phyloP scores from a whole-genome alignment of 495 filamentous ascomycete genomes.

The Wilcoxina mikolae region DNA sequence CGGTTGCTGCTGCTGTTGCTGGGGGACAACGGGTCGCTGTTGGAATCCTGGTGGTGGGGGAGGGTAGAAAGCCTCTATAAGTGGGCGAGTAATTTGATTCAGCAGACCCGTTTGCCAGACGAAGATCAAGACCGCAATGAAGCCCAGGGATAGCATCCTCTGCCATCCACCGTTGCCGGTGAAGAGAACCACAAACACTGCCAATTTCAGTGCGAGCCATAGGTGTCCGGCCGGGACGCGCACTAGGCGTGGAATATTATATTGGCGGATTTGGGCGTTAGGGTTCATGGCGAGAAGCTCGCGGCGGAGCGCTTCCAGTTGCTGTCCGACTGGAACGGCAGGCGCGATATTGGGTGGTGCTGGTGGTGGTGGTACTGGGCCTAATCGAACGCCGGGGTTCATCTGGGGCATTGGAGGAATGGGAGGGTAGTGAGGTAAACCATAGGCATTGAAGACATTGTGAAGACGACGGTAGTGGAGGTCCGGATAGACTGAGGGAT shows the following conservation, averaged over 20 bases:
- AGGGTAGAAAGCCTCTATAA: conserved; percentile 21
- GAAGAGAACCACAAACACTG: conserved; percentile 26
- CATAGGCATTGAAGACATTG: too few species aligned
- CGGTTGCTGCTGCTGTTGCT: conserved; percentile 8
- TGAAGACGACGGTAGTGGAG: too few species aligned
- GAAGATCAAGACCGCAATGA: conserved; percentile 23
- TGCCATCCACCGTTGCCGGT: conserved; percentile 24
- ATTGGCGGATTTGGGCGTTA: background rate
- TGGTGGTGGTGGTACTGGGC: too few species aligned
- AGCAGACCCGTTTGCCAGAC: conserved; percentile 28
- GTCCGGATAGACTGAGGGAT: background rate
- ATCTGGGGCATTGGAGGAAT: too few species aligned
- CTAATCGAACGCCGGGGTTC: too few species aligned
- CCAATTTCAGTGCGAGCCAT: conserved; percentile 23
- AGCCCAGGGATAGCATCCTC: conserved; percentile 19
- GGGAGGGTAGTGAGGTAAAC: too few species aligned
- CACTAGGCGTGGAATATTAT: background rate
- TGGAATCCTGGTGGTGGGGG: conserved; percentile 10
- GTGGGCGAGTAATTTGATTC: conserved; percentile 19
- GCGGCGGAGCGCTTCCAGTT: background rate
- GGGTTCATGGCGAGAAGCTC: background rate
- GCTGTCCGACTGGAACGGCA: background rate
- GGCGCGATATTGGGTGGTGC: too few species aligned
- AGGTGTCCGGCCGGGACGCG: conserved; percentile 20
- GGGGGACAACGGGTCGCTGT: background rate